These are phyloP conservation scores for Helicocarpus griseus DNA, from an alignment of 2,329 filamentous ascomycete species.

Conservation along the genomic window DNA sequence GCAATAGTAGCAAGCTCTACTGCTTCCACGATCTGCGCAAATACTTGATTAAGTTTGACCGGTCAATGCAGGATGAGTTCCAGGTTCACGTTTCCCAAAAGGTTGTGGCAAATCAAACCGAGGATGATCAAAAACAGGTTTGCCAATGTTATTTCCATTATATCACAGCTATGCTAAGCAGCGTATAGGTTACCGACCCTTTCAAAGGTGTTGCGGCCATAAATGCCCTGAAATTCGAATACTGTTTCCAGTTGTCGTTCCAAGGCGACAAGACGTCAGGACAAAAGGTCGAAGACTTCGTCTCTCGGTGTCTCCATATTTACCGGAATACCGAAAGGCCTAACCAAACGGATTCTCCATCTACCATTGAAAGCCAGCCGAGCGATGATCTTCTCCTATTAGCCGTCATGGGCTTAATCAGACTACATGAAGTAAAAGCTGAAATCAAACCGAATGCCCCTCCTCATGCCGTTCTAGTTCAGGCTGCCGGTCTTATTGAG, in stretches of 20 bases:
- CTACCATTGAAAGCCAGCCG: conserved; percentile 34
- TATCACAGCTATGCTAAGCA: neutral
- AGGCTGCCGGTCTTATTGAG: conserved; percentile 29
- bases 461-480: conserved; percentile 21
- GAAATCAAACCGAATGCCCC: conserved; percentile 14
- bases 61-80: conserved; percentile 18
- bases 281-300: conserved; percentile 26
- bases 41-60: conserved; percentile 24
- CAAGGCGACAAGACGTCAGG: conserved; percentile 18
- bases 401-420: conserved; percentile 34
- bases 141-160: conserved; percentile 12
- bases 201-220: conserved; percentile 25
- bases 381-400: conserved; percentile 35
- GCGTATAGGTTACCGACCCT: conserved; percentile 14
- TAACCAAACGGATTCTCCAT: conserved; percentile 14
- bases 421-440: conserved; percentile 16
- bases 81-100: conserved; percentile 14
- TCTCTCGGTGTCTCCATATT: conserved; percentile 27
- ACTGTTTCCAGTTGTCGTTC: conserved; percentile 29
- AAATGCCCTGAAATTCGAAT: conserved; percentile 36
- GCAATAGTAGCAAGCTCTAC: conserved; percentile 33
- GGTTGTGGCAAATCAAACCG: conserved; percentile 1
- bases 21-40: conserved; percentile 36
- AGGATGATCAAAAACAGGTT: conserved; percentile 10
- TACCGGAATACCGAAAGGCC: conserved; percentile 17